Percentiles rank a stretch among this genome's conserved stretches.
Conservation (phyloP, 164 flowering plant genomes). For the Protea cynaroides region DNA sequence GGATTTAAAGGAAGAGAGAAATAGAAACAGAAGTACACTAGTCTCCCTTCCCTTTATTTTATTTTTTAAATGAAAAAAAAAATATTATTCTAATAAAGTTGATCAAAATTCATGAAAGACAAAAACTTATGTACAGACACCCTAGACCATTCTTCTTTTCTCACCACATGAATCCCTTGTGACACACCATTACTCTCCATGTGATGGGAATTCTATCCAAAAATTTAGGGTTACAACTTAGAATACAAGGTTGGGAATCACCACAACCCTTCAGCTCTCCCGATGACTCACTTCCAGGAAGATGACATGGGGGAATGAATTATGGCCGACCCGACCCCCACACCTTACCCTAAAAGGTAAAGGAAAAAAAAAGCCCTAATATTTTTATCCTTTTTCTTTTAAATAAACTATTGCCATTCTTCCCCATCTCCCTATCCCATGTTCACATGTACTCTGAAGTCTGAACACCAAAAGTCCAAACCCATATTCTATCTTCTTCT, state of each 20-base stretch:
- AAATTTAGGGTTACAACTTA: constrained; percentile 8
- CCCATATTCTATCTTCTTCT: constrained; percentile 24
- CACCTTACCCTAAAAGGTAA: background rate
- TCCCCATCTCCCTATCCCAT: background rate
- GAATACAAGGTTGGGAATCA: constrained; percentile 11
- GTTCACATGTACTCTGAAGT: background rate
- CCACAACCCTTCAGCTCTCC: background rate
- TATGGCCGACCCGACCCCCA: background rate
- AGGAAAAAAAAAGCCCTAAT: background rate
- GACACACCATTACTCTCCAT: constrained; percentile 28
- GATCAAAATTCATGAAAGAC: constrained; percentile 1
- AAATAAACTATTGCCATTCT: background rate
- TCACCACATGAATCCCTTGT: constrained; percentile 10
- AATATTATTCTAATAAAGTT: background rate
- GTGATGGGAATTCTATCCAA: constrained; percentile 11
- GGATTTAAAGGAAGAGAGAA: no score
- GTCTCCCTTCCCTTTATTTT: no score
- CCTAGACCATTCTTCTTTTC: constrained; percentile 22
- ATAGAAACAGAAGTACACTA: no score
- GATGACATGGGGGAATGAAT: constrained; percentile 13
- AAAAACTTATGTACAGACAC: constrained; percentile 26
- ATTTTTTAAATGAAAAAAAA: no score
- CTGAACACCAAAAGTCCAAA: background rate
- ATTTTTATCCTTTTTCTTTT: background rate
- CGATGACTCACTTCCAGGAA: constrained; percentile 9